Base-by-base conservation (phyloP, 768 basidiomycete species). In the Lentinula detonsa region DNA sequence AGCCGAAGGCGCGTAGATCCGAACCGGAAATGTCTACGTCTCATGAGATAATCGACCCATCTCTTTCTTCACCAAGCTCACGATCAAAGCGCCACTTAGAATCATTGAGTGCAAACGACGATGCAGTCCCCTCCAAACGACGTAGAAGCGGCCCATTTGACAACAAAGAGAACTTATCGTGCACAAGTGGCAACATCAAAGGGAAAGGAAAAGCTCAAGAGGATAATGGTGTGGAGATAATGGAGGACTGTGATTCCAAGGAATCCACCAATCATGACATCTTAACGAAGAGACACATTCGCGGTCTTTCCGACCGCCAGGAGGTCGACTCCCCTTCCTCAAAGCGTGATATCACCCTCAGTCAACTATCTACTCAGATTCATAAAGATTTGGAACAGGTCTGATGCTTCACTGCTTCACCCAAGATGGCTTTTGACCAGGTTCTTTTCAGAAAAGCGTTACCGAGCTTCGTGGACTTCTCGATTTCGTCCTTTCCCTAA, bases 311-410 rank as follows among this genome's bases (percentile, higher is more conserved):
- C 31, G 63, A 23, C n/a, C 35, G 34, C 15, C 54, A 62, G 5
- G 61, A 61, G 16, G 21, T 45, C 16, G 63, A 62, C 46, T 59
- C 43, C 46, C 61, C 63, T 7, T 40, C 37, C 11, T 57, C 37
- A 13, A 33, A 37, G 18, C 56, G 43, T 37, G 33, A 59, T 60
- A 49, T 37, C 8, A 55, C 18, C 31, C 34, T 35, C 16, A 28
- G 23, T 21, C 52, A 33, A 18, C 15, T 10, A 3, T n/a, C 21
- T n/a, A 28, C 21, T 9, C 21, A 18, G 11, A 59, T 63, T 50
- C 69, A 73, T 57, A 64, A 66, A 3, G 72, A 75, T 59, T 64
- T 76, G 13, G 34, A 67, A 52, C 59, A 61, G 39, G 75, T 75
- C 63, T 40, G 67, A 55, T 40, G 62, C 2, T 71, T 70, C 18